Evolutionary conservation across 1,284 basidiomycete genomes (phyloP), one percentile per base, ranked within the genome.

Genomic region (Marasmius oreades): DNA sequence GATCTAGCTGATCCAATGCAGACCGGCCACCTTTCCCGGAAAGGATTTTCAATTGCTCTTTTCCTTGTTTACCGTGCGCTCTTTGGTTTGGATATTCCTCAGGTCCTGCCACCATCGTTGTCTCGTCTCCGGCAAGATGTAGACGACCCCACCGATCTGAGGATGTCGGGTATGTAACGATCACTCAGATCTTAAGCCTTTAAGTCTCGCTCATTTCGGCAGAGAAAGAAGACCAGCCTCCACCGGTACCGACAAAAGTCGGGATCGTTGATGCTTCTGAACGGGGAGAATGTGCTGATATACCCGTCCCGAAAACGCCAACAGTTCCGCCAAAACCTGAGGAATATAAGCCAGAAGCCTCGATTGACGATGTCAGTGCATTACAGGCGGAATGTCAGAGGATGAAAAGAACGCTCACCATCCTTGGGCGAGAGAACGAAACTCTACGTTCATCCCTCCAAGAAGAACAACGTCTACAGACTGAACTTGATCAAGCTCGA

Each of bases 11-110:
- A 61, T 50, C 37, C 56, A 18, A 28, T 37, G 18, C 43, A 26
- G 11, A 57, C 45, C n/a, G 60, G 59, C 3, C 52, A 46, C 24
- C 43, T 61, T 2, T 39, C 58, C 26, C 39, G 34, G 23, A 43
- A 61, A 18, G 58, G 51, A 22, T 61, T 63, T 52, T 51, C 56
- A 8, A 39, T 57, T 23, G 58, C 54, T 18, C 55, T 61, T 4
- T 61, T 59, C 47, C 55, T 63, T 18, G 52, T 60, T 16, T 61
- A 59, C 37, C 53, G 55, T n/a, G 42, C n/a, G 7, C 57, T 59
- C 11, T 50, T 55, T 39, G 58, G 61, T 10, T 26, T 61, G n/a
- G 56, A 54, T 8, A 53, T 63, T 23, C 59, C 61, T 6, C 51
- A 53, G 16, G 48, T 23, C 20, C 45, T 57, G 18, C 60, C 51